Evolutionary conservation across 495 filamentous ascomycete genomes (phyloP).

Genomic region (Penicillium daleae): DNA sequence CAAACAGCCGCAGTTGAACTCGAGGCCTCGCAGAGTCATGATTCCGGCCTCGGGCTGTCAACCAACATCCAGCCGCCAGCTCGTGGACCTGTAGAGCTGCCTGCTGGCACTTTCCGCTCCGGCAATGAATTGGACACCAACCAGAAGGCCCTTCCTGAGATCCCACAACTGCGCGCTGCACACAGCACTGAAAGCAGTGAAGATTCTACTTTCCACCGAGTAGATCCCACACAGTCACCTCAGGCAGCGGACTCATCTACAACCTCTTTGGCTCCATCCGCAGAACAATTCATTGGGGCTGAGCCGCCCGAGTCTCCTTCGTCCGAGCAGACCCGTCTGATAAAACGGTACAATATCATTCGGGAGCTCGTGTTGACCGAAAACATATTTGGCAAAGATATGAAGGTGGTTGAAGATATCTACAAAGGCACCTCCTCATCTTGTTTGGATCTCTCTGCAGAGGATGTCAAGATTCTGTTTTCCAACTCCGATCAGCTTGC

Average conservation of each 20-base stretch:
- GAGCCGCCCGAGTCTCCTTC: constrained; percentile 47
- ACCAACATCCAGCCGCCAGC: constrained; percentile 35
- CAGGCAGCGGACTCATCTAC: constrained; percentile 44
- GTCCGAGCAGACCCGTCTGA: constrained; percentile 61
- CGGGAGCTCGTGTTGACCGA: constrained; percentile 94
- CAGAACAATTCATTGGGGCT: constrained; percentile 27
- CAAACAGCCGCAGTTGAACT: constrained; percentile 16
- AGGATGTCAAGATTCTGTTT: constrained; percentile 87
- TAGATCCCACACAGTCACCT: constrained; percentile 41
- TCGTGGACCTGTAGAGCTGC: constrained; percentile 10
- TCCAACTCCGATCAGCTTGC: constrained; percentile 87
- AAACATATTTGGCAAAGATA: constrained; percentile 81
- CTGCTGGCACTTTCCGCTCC: constrained; percentile 3
- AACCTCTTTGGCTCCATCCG: constrained; percentile 44
- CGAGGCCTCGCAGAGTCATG: constrained; percentile 14
- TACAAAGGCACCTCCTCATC: constrained; percentile 93
- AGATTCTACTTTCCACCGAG: constrained; percentile 44
- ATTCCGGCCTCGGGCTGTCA: constrained; percentile 41
- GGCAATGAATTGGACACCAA: neutral
- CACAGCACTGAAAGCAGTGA: constrained; percentile 56
- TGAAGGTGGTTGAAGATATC: constrained; percentile 95
- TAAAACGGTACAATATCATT: constrained; percentile 75
- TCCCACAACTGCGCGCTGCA: constrained; percentile 63
- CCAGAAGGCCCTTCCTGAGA: neutral
- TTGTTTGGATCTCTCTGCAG: constrained; percentile 73